Evolutionary conservation across 176 grass and related monocot species (phyloP).

Genomic region (Cymbopogon citratus): DNA sequence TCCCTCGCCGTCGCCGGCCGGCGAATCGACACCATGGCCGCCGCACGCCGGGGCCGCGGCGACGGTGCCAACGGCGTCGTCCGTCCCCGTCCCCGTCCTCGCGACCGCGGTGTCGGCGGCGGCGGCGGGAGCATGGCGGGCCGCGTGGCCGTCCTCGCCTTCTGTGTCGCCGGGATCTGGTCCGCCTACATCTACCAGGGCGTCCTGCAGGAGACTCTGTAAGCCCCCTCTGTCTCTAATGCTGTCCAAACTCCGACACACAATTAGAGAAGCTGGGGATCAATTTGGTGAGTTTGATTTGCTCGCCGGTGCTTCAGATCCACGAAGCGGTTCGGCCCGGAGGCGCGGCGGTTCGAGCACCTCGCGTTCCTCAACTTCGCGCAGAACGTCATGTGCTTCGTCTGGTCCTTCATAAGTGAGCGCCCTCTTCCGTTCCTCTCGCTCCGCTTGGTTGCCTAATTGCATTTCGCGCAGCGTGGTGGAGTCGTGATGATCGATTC

Average conservation of each 20-base stretch:
- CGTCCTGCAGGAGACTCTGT: conserved; percentile 91
- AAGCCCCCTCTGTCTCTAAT: not conserved
- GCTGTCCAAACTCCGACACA: not conserved
- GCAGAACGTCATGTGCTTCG: conserved; percentile 82
- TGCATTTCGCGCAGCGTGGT: not conserved
- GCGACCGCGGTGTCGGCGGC: not conserved
- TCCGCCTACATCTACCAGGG: conserved; percentile 94
- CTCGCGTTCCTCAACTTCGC: conserved; percentile 93
- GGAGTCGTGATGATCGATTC: not conserved
- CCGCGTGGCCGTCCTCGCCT: conserved; percentile 70
- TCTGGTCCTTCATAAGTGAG: conserved; percentile 97
- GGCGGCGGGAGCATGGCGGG: conserved; percentile 16
- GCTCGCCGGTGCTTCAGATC: conserved; percentile 44
- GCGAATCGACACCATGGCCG: conserved; percentile 37
- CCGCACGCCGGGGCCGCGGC: conserved; percentile 27
- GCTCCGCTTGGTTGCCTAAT: not conserved
- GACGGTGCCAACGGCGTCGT: not conserved
- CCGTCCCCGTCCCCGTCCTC: not conserved
- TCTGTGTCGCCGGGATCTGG: conserved; percentile 96
- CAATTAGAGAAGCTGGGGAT: not conserved
- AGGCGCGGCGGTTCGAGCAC: conserved; percentile 77
- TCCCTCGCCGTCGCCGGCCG: not conserved
- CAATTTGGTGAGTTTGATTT: not conserved
- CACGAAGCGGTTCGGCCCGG: conserved; percentile 89
- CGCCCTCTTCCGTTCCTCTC: not conserved